These are phyloP conservation scores for Phyllosticta citribraziliensis DNA, from an alignment of 2,329 filamentous ascomycete species.

Conservation along the genomic window DNA sequence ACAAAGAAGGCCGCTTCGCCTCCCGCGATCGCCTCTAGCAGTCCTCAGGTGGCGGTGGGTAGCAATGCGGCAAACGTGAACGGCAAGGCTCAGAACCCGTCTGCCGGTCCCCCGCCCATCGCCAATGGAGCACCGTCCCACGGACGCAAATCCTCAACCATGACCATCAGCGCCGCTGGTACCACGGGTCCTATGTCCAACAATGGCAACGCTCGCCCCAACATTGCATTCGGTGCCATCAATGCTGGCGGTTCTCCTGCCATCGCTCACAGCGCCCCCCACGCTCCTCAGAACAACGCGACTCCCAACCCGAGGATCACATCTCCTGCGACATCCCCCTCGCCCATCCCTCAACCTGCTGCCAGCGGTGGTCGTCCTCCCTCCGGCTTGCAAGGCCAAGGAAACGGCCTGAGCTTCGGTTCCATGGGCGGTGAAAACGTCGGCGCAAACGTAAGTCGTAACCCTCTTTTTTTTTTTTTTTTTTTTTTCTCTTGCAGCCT, in stretches of 20 bases:
- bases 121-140: slow-evolving; percentile 60
- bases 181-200: slow-evolving; percentile 67
- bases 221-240: slow-evolving; percentile 74
- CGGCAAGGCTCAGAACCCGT: slow-evolving; percentile 64
- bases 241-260: slow-evolving; percentile 53
- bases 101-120: slow-evolving; percentile 52
- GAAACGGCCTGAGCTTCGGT: slow-evolving; percentile 68
- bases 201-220: slow-evolving; percentile 53
- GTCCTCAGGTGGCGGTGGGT: slow-evolving; percentile 44
- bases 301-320: slow-evolving; percentile 61
- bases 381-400: slow-evolving; percentile 59
- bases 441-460: slow-evolving; percentile 58
- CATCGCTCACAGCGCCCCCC: slow-evolving; percentile 57
- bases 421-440: slow-evolving; percentile 62
- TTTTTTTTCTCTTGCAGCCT: not conserved
- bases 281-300: slow-evolving; percentile 50
- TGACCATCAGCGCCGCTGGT: slow-evolving; percentile 82
- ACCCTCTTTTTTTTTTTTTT: not conserved
- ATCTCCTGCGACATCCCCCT: slow-evolving; percentile 81
- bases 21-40: slow-evolving; percentile 40
- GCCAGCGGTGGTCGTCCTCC: slow-evolving; percentile 78
- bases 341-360: slow-evolving; percentile 82
- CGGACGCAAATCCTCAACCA: slow-evolving; percentile 75
- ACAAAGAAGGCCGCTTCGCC: slow-evolving; percentile 46
- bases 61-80: slow-evolving; percentile 54